These are phyloP conservation scores for Thozetella sp. DNA, from an alignment of 495 filamentous ascomycete species.

Conservation along the genomic window DNA sequence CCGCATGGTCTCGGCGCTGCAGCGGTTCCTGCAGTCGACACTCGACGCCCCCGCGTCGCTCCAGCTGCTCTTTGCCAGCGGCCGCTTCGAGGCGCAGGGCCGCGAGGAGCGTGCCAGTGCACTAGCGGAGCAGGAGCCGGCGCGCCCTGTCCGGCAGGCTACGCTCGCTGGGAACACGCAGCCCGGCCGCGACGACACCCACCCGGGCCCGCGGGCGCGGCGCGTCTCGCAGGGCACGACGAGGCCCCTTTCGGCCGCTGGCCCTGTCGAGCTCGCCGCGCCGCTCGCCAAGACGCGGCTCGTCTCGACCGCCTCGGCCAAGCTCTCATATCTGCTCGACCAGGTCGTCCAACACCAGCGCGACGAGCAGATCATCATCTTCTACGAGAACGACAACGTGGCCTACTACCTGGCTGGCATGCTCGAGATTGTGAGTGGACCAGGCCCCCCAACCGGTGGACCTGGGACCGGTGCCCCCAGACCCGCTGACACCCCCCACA, in stretches of 20 bases:
- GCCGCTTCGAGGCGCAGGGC: slow-evolving; percentile 33
- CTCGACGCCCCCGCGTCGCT: slow-evolving; percentile 35
- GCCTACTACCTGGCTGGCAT: slow-evolving; percentile 83
- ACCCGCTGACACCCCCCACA: slow-evolving; percentile 18
- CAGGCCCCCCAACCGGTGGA: not conserved
- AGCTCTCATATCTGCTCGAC: slow-evolving; percentile 84
- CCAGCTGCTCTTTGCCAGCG: slow-evolving; percentile 32
- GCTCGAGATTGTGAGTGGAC: slow-evolving; percentile 61
- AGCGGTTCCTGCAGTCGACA: slow-evolving; percentile 35
- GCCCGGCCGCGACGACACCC: slow-evolving; percentile 28
- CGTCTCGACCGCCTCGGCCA: slow-evolving; percentile 80
- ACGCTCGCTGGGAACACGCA: slow-evolving; percentile 39
- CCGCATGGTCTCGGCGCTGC: slow-evolving; percentile 35
- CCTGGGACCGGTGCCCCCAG: too few relatives aligned
- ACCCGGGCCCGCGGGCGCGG: slow-evolving; percentile 11
- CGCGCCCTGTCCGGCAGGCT: not conserved
- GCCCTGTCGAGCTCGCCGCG: slow-evolving; percentile 27
- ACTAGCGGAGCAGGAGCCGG: slow-evolving; percentile 14
- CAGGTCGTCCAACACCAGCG: slow-evolving; percentile 65
- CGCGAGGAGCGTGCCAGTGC: slow-evolving; percentile 25
- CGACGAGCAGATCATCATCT: slow-evolving; percentile 85
- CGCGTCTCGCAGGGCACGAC: slow-evolving; percentile 13
- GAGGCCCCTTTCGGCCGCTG: not conserved
- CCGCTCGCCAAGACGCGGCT: slow-evolving; percentile 64
- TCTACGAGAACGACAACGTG: slow-evolving; percentile 86